Evolutionary conservation across 2,329 filamentous ascomycete genomes (phyloP).

Genomic region (Mycosphaerelloides madeirae): DNA sequence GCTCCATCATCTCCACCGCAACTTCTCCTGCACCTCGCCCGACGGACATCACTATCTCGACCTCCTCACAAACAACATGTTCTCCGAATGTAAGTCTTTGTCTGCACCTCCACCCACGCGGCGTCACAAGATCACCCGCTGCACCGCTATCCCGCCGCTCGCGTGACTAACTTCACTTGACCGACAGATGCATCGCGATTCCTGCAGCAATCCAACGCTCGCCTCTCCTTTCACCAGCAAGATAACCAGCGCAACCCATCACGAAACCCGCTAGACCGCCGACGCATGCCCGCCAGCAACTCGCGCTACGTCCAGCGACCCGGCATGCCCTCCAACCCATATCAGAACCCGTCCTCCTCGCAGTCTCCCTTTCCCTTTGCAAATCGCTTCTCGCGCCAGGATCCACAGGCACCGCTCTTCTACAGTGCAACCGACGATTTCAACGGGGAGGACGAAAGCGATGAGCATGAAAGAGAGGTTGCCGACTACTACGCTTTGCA

Average conservation of each 20-base stretch:
- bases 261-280: slow-evolving; percentile 46
- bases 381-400: slow-evolving; percentile 65
- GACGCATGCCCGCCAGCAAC: slow-evolving; percentile 37
- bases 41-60: not conserved
- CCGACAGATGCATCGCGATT: slow-evolving; percentile 86
- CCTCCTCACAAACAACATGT: slow-evolving; percentile 4
- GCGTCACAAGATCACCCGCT: slow-evolving; percentile 3
- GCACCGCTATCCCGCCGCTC: slow-evolving; percentile 22
- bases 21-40: not conserved
- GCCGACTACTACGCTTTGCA: slow-evolving; percentile 93
- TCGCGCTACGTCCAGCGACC: slow-evolving; percentile 47
- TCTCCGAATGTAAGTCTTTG: slow-evolving; percentile 70
- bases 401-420: slow-evolving; percentile 77
- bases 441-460: slow-evolving; percentile 75
- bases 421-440: slow-evolving; percentile 88
- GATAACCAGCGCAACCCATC: slow-evolving; percentile 36
- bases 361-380: slow-evolving; percentile 74
- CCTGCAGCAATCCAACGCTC: slow-evolving; percentile 91
- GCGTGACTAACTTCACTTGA: slow-evolving; percentile 40
- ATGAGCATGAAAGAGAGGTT: slow-evolving; percentile 65
- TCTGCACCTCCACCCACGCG: slow-evolving; percentile 26
- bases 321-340: slow-evolving; percentile 63
- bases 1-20: not conserved
- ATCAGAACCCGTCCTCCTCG: slow-evolving; percentile 66
- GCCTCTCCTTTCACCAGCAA: slow-evolving; percentile 65